Evolutionary conservation across 2,329 filamentous ascomycete species (phyloP), one percentile per base, ranked within the genome.

Genomic region (Pseudogymnoascus sp.): DNA sequence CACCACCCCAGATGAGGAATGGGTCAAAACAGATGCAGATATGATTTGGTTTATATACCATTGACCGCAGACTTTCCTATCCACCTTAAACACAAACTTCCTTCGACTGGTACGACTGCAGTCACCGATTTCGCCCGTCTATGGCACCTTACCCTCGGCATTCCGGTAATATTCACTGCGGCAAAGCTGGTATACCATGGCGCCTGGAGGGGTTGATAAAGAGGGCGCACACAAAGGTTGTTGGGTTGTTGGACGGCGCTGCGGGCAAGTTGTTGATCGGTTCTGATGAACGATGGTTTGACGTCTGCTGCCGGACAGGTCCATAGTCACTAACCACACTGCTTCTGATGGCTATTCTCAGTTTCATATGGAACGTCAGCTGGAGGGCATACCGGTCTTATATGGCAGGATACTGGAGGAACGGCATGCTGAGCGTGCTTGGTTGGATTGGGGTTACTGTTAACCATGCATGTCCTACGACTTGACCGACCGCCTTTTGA

Each of bases 401-500:
- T 54, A 54, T 54, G 47, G 28, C 4, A 54, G 47, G 47, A 14
- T 54, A 54, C 47, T 33, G 47, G 47, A 18, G 25, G 47, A 54
- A 54, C 33, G 2, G 28, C 47, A 54, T 54, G 16, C 28, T 54
- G 28, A 16, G 9, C 11, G 28, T 16, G 28, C 47, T 33, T 54
- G 47, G n/a, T 33, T 54, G 47, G 47, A 35, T 18, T 18, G 28
- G 47, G 25, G 28, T 28, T 33, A 16, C n/a, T 20, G 5, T 54
- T 54, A 54, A 54, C 47, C n/a, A 6, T 33, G 33, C 47, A 54
- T 54, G 28, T 35, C 47, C 28, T 33, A 33, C 47, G 47, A 54
- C 47, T 54, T 54, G 47, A 54, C n/a, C 47, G 47, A 35, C 47
- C 47, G 28, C 47, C 9, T 33, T 54, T 50, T 54, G 43, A 54